Conservation (phyloP, 306 rosid species). For the Hippophae gyantsensis region DNA sequence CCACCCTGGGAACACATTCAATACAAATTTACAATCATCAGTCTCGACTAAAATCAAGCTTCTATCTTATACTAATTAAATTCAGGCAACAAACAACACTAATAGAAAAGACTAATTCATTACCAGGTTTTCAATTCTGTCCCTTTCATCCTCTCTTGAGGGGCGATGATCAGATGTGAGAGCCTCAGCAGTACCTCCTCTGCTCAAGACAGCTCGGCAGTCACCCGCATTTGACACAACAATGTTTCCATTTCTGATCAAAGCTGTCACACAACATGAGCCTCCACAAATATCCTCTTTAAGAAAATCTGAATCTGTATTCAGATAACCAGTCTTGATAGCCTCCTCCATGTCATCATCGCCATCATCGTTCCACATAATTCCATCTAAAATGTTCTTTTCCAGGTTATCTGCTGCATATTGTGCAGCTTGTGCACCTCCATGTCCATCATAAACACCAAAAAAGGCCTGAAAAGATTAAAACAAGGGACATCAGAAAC, state of each 20-base stretch:
- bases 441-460: slow-evolving; percentile 38
- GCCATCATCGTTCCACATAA: slow-evolving; percentile 4
- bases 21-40: background rate
- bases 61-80: background rate
- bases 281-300: slow-evolving; percentile 29
- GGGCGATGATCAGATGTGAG: slow-evolving; percentile 29
- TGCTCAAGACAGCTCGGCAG: slow-evolving; percentile 32
- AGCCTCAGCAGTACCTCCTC: slow-evolving; percentile 22
- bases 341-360: slow-evolving; percentile 6
- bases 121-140: slow-evolving; percentile 27
- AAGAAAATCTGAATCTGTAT: background rate
- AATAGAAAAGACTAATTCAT: background rate
- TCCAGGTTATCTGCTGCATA: slow-evolving; percentile 32
- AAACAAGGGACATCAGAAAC: background rate
- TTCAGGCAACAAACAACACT: background rate
- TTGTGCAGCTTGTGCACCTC: slow-evolving; percentile 33
- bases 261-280: slow-evolving; percentile 19
- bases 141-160: slow-evolving; percentile 29
- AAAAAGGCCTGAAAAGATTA: slow-evolving; percentile 26
- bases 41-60: background rate
- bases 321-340: no score
- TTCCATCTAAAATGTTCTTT: slow-evolving; percentile 26
- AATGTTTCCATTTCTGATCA: slow-evolving; percentile 27
- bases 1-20: slow-evolving; percentile 24
- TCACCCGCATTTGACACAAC: slow-evolving; percentile 34